phyloP scores from a whole-genome alignment of 345 rosid species.

The Hibiscus tridactylites region DNA sequence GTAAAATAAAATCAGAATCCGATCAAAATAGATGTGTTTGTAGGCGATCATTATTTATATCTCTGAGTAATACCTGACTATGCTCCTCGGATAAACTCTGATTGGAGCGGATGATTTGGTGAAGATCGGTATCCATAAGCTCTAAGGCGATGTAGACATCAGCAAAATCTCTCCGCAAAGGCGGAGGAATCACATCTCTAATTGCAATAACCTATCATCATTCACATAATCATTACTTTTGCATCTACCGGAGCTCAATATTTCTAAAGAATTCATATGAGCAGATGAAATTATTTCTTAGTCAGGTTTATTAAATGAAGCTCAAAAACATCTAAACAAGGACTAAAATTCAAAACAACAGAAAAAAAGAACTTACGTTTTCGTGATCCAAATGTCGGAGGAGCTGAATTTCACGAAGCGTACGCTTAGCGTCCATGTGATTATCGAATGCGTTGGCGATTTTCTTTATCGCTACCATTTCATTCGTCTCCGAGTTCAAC shows the following conservation, averaged over 20 bases:
- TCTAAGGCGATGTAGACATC: conserved; percentile 85
- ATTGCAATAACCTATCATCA: conserved; percentile 55
- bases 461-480: conserved; percentile 90
- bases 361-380: conserved; percentile 39
- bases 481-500: conserved; percentile 82
- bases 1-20: not conserved
- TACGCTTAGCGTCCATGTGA: conserved; percentile 97
- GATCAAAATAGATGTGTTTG: not conserved
- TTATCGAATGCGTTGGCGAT: conserved; percentile 90
- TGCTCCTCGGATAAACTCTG: conserved; percentile 90
- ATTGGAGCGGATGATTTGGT: conserved; percentile 83
- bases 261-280: not conserved
- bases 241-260: not conserved
- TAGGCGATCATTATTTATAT: not conserved
- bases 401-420: conserved; percentile 94
- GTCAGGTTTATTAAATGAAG: not conserved
- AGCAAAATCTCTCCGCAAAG: conserved; percentile 61
- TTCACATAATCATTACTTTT: not conserved
- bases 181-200: conserved; percentile 92
- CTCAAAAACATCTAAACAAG: not conserved
- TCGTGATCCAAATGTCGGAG: conserved; percentile 93
- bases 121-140: conserved; percentile 96
- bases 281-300: not conserved
- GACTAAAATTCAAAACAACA: not conserved
- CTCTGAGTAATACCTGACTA: conserved; percentile 54